phyloP scores from a whole-genome alignment of 1,284 basidiomycete species.

The Rhodotorula sp. region DNA sequence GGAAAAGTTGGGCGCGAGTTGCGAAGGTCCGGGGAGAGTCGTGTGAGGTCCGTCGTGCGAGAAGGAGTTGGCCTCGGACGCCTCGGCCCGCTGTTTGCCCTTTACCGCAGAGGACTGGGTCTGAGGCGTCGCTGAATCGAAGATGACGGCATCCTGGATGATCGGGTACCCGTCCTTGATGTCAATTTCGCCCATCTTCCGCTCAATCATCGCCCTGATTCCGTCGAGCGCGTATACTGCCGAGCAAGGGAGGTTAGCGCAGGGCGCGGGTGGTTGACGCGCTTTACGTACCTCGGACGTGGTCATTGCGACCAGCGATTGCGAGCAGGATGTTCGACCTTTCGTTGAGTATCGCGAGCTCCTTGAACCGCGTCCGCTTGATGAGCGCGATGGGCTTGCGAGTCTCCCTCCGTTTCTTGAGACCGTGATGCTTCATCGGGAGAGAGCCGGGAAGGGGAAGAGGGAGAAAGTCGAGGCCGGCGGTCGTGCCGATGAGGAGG shows the following conservation, averaged over 20 bases:
- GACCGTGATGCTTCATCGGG: conserved; percentile 23
- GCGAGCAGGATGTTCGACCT: conserved; percentile 46
- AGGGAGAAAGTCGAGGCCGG: conserved; percentile 46
- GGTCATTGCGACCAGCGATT: conserved; percentile 46
- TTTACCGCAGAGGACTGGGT: not conserved
- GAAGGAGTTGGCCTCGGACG: not conserved
- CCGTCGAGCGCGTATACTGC: conserved; percentile 45
- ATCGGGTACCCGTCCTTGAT: conserved; percentile 28
- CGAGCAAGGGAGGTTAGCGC: not conserved
- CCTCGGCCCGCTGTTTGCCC: conserved; percentile 11
- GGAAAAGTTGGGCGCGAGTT: not conserved
- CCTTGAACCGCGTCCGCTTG: conserved; percentile 46
- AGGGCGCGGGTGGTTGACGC: too few relatives aligned
- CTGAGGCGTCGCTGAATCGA: not conserved
- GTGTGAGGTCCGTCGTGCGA: not conserved
- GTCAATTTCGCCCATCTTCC: conserved; percentile 39
- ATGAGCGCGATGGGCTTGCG: conserved; percentile 45
- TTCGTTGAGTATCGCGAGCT: conserved; percentile 43
- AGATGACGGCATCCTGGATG: conserved; percentile 11
- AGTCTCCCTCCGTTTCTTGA: conserved; percentile 29
- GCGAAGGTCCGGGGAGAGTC: not conserved
- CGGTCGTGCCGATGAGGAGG: conserved; percentile 45
- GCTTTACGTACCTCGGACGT: conserved; percentile 33
- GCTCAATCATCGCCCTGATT: conserved; percentile 44
- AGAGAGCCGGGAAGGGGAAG: conserved; percentile 33